Base-by-base conservation (phyloP, 441 rosid species). In the Populus trichocarpa region DNA sequence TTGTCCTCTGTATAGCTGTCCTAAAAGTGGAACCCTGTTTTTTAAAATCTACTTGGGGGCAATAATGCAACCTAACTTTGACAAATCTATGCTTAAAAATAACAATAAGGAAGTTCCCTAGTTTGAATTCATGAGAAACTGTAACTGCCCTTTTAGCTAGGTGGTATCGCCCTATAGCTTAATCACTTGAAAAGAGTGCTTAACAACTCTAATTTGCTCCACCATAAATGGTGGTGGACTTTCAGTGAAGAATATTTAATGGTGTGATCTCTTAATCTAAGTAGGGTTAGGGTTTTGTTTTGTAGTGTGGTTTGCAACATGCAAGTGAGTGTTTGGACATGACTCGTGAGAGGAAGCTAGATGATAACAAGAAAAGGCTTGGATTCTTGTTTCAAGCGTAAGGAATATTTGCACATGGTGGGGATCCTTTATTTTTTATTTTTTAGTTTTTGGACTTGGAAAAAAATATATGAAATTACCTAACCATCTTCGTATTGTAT, bases 401-500 rank as follows among this genome's bases (percentile, higher is more conserved):
- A 61, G 70, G 64, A 72, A 77, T 65, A 61, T 38, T 28, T 74
- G 73, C 82, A 78, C 84, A 70, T 76, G 82, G 73, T 82, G 67
- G 69, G 77, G 46, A 16, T 42, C 74, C 6, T 50, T 69, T 69
- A 9, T 22, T 50, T 74, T 75, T 28, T 35, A 2, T 3, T 32
- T 26, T 33, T 10, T 69, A 13, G 65, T 35, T 46, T 36, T 53
- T 30, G 33, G 33, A 32, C 23, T 38, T 9, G 0, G 38, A 35
- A 8, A 38, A 8, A 8, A 23, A 74, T 5, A 32, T 0, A 18
- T 23, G 30, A 16, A 63, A 68, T 10, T 26, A 23, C 35, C 30
- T n/a, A 10, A 22, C 66, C 66, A 9, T 9, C 5, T 61, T 61
- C 66, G 8, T 61, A 61, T 61, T 22, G 66, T 22, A 46, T 46